phyloP scores from a whole-genome alignment of 768 basidiomycete species.

The Russula virescens region DNA sequence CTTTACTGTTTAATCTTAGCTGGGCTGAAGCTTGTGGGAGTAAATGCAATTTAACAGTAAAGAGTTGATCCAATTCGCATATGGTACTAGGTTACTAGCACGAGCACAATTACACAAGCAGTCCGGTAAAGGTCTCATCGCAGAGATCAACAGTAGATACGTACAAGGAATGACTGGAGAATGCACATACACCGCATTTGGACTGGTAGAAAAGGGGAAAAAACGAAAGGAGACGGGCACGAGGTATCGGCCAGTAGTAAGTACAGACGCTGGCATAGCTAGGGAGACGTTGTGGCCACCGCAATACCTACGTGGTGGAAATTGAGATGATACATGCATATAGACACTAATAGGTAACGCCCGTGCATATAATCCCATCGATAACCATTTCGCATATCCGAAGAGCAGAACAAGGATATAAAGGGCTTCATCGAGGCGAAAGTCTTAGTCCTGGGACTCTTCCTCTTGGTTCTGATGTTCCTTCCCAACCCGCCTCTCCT shows the following conservation, averaged over 20 bases:
- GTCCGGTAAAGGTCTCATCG: slow-evolving; percentile 23
- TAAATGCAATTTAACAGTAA: background rate
- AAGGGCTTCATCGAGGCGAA: slow-evolving; percentile 7
- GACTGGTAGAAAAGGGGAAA: background rate
- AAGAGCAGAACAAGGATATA: slow-evolving; percentile 13
- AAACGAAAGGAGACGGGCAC: slow-evolving; percentile 14
- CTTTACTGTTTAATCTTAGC: too few species aligned
- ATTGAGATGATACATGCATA: slow-evolving; percentile 25
- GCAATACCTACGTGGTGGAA: slow-evolving; percentile 19
- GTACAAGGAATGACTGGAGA: slow-evolving; percentile 22
- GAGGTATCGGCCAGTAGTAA: slow-evolving; percentile 7
- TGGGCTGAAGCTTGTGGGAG: too few species aligned
- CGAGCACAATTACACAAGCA: slow-evolving; percentile 24
- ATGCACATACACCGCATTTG: slow-evolving; percentile 20
- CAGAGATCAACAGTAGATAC: slow-evolving; percentile 23
- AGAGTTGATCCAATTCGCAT: slow-evolving; percentile 22
- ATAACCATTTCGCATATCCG: slow-evolving; percentile 14
- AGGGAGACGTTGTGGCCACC: slow-evolving; percentile 12
- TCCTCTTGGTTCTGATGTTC: slow-evolving; percentile 70
- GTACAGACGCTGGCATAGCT: slow-evolving; percentile 7
- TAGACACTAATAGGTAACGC: slow-evolving; percentile 24
- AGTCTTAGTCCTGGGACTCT: slow-evolving; percentile 27
- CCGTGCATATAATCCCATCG: slow-evolving; percentile 26
- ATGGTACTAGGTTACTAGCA: slow-evolving; percentile 19
- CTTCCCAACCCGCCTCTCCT: slow-evolving; percentile 84